phyloP scores from a whole-genome alignment of 177 flowering plant genomes.

The Vitis hybrid region DNA sequence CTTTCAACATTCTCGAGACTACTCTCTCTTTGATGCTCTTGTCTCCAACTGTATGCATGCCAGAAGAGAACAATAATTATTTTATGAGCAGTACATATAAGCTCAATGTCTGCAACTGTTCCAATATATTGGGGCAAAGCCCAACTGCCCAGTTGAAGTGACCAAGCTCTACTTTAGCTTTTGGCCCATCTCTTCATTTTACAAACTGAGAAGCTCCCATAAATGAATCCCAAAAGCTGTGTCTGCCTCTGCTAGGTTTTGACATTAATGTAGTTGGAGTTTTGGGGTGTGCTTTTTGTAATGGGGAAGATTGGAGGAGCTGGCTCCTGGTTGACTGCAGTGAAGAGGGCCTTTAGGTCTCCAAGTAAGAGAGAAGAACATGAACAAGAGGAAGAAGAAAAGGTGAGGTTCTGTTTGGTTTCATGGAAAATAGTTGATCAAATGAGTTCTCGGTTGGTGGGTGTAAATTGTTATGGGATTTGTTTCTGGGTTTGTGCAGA shows the following conservation, averaged over 20 bases:
- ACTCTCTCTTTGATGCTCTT: slow-evolving; percentile 22
- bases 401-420: slow-evolving; percentile 26
- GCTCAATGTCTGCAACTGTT: no score
- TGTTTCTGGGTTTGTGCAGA: slow-evolving; percentile 31
- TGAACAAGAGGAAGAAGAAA: slow-evolving; percentile 45
- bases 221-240: neutral
- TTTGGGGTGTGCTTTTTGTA: neutral
- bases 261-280: neutral
- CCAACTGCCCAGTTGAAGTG: no score
- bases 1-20: slow-evolving; percentile 39
- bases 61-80: slow-evolving; percentile 20
- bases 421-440: neutral
- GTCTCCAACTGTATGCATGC: slow-evolving; percentile 18
- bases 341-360: slow-evolving; percentile 55
- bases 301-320: slow-evolving; percentile 54
- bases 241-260: neutral
- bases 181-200: no score
- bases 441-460: no score
- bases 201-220: no score
- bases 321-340: slow-evolving; percentile 49
- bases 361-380: slow-evolving; percentile 40
- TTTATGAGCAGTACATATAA: neutral
- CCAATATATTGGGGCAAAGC: no score
- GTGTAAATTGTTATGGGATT: neutral
- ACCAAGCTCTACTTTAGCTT: no score